phyloP scores from a whole-genome alignment of 2,329 filamentous ascomycete species.

The Cladophialophora carrionii region DNA sequence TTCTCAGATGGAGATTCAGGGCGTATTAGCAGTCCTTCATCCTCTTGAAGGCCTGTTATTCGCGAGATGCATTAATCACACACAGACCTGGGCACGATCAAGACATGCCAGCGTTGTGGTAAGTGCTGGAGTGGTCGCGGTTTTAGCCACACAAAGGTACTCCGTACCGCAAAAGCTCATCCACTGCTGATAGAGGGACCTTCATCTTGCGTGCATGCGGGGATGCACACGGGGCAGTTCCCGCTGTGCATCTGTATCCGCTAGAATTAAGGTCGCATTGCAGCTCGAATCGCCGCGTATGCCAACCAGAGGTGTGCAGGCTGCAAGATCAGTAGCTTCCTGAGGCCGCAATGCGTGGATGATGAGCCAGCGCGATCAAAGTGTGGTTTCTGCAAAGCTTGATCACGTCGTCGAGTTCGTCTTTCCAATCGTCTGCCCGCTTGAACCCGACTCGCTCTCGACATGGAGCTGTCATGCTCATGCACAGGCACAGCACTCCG shows the following conservation, averaged over 20 bases:
- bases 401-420: not conserved
- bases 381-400: slow-evolving; percentile 7
- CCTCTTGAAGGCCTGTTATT: not conserved
- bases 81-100: too few relatives aligned
- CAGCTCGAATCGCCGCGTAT: slow-evolving; percentile 21
- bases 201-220: slow-evolving; percentile 30
- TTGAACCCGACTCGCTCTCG: not conserved
- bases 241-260: slow-evolving; percentile 30
- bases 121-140: not conserved
- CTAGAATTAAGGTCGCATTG: slow-evolving; percentile 36
- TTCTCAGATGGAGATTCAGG: not conserved
- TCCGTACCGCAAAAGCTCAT: not conserved
- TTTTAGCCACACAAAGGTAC: not conserved
- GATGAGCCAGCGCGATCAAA: not conserved
- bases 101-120: not conserved
- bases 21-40: not conserved
- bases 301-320: slow-evolving; percentile 23
- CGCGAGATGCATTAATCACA: too few relatives aligned
- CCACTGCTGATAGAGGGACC: slow-evolving; percentile 21
- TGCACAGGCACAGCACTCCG: not conserved
- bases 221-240: slow-evolving; percentile 31
- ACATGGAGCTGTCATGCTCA: not conserved
- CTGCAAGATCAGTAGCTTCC: slow-evolving; percentile 26
- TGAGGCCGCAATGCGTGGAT: slow-evolving; percentile 15
- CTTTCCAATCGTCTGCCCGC: not conserved